These are phyloP conservation scores for Tetracladium setigerum DNA, from an alignment of 495 filamentous ascomycete species.

Conservation along the genomic window DNA sequence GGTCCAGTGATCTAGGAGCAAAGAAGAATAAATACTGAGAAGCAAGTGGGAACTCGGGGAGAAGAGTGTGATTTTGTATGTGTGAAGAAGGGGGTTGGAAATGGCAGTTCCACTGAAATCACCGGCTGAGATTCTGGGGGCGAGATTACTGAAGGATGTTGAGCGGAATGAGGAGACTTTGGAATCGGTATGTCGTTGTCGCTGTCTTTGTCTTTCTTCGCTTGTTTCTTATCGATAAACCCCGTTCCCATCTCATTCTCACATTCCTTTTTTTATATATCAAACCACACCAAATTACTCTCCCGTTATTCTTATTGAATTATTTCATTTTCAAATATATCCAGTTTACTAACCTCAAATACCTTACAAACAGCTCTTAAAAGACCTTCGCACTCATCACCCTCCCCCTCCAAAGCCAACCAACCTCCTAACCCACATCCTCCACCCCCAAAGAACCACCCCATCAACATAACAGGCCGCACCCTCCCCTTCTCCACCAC, in stretches of 20 bases:
- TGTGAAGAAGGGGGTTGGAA: constrained; percentile 3
- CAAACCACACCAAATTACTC: background rate
- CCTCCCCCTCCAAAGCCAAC: constrained; percentile 11
- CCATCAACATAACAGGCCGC: constrained; percentile 36
- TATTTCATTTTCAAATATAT: background rate
- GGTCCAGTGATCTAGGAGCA: background rate
- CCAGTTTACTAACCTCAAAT: constrained; percentile 1
- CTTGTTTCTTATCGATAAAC: constrained; percentile 27
- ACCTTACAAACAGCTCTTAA: constrained; percentile 30
- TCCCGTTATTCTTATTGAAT: too few species aligned
- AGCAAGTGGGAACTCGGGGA: background rate
- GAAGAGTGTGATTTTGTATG: background rate
- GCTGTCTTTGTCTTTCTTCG: background rate
- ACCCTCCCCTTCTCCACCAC: constrained; percentile 61
- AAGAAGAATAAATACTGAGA: background rate
- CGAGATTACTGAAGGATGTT: constrained; percentile 55
- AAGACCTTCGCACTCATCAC: constrained; percentile 37
- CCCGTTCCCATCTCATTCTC: background rate
- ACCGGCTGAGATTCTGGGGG: constrained; percentile 46
- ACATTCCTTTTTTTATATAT: background rate
- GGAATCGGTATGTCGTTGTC: constrained; percentile 48
- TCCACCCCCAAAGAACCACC: constrained; percentile 26
- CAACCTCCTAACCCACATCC: constrained; percentile 32
- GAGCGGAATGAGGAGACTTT: constrained; percentile 47
- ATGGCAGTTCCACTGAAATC: constrained; percentile 10